A percentile compares a stretch with the other conserved stretches of the same genome.
phyloP scores from a whole-genome alignment of 805 yeast genomes.

The Saturnispora dispora region DNA sequence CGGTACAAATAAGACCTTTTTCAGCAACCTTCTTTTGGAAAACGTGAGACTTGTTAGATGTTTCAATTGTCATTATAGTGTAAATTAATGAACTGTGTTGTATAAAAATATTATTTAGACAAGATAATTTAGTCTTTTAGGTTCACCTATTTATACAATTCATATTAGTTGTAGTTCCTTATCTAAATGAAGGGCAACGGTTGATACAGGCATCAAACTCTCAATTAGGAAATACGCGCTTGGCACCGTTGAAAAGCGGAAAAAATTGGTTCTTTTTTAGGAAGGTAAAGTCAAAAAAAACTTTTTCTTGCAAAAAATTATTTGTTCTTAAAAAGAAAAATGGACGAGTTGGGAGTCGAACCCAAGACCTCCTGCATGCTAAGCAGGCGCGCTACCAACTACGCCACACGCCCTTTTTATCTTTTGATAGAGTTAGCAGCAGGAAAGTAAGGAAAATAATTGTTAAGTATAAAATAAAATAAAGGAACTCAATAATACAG shows the following conservation, averaged over 20 bases:
- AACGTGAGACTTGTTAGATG: constrained; percentile 26
- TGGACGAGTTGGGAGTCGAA: constrained; percentile 76
- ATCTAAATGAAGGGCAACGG: neutral
- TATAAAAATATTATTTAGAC: neutral
- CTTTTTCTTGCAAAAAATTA: neutral
- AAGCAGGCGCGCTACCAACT: constrained; percentile 79
- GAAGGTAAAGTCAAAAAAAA: neutral
- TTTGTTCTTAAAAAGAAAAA: neutral
- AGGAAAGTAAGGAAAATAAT: no score
- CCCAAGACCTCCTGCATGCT: constrained; percentile 79
- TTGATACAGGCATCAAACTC: neutral
- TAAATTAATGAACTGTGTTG: neutral
- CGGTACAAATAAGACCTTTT: constrained; percentile 30
- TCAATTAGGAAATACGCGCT: neutral
- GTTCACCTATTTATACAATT: neutral
- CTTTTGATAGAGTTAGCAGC: neutral
- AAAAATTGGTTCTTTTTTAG: neutral
- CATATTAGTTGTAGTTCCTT: neutral
- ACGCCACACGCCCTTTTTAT: constrained; percentile 62
- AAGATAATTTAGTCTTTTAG: neutral
- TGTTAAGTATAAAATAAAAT: no score
- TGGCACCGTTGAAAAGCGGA: neutral
- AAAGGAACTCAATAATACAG: no score
- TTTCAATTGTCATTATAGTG: constrained; percentile 12
- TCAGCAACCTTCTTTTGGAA: constrained; percentile 36